phyloP scores from a whole-genome alignment of 176 grass and related monocot genomes.

The Oryza officinalis region DNA sequence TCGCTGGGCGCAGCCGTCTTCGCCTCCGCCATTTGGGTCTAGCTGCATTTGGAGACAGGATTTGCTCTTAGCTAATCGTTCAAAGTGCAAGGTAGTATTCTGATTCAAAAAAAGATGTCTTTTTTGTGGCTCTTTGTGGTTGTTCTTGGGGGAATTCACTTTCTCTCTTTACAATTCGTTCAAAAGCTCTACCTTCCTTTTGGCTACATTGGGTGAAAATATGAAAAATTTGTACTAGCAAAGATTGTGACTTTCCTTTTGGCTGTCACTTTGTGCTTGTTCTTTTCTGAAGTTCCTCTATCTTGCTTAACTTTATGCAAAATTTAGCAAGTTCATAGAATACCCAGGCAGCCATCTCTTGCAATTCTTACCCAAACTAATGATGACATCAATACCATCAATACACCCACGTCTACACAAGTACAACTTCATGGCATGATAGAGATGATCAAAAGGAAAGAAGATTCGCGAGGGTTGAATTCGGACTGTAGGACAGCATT shows the following conservation, averaged over 20 bases:
- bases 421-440: too few relatives aligned
- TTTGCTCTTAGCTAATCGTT: background rate
- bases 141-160: slow-evolving; percentile 41
- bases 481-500: too few relatives aligned
- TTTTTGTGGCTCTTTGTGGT: background rate
- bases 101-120: slow-evolving; percentile 26
- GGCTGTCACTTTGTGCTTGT: background rate
- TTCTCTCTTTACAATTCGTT: slow-evolving; percentile 20
- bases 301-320: background rate
- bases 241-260: background rate
- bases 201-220: background rate
- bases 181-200: slow-evolving; percentile 4
- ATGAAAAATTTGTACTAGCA: background rate
- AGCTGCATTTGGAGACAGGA: slow-evolving; percentile 13
- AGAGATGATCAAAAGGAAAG: too few relatives aligned
- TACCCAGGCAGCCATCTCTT: background rate
- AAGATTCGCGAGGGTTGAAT: too few relatives aligned
- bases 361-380: background rate
- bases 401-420: too few relatives aligned
- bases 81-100: background rate
- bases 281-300: slow-evolving; percentile 10
- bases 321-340: background rate
- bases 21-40: too few relatives aligned
- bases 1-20: too few relatives aligned
- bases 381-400: too few relatives aligned